Conservation (phyloP, 78 protist species). For the Andalucia godoyi region DNA sequence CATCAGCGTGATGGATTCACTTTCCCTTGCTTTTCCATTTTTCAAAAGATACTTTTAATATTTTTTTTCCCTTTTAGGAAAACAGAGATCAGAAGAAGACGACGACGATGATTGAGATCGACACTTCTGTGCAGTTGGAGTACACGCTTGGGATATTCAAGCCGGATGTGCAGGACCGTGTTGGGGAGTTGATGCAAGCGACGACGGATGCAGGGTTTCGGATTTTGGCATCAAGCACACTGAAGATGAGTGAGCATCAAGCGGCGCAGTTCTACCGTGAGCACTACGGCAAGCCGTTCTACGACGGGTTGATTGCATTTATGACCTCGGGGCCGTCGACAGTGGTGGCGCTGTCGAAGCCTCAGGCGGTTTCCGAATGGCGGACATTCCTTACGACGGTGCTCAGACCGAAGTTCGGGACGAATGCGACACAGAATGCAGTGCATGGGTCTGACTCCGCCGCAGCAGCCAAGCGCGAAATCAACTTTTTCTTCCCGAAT, state of each 20-base stretch:
- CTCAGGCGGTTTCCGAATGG: too few relatives aligned
- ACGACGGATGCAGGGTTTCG: not conserved
- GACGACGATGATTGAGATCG: too few relatives aligned
- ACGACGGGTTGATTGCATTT: conserved; percentile 1
- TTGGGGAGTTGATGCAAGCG: not conserved
- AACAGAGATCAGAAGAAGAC: too few relatives aligned
- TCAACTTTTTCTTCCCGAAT: conserved; percentile 10
- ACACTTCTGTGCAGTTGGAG: too few relatives aligned
- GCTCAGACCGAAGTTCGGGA: too few relatives aligned
- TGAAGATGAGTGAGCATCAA: conserved; percentile 1
- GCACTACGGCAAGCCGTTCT: conserved; percentile 26
- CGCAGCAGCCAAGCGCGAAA: conserved; percentile 6
- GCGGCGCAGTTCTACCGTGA: conserved; percentile 19
- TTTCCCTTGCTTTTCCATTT: too few relatives aligned
- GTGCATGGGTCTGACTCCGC: conserved; percentile 29
- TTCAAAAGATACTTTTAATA: too few relatives aligned
- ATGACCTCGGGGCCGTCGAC: too few relatives aligned
- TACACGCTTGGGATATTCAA: conserved; percentile 13
- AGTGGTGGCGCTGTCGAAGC: too few relatives aligned
- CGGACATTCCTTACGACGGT: too few relatives aligned
- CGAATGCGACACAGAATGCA: conserved; percentile 10
- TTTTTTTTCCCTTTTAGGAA: too few relatives aligned
- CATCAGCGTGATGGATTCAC: too few relatives aligned
- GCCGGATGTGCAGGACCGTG: conserved; percentile 15
- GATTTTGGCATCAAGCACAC: not conserved